These are phyloP conservation scores for Candida nanaspora DNA, from an alignment of 805 yeast species.

Conservation along the genomic window DNA sequence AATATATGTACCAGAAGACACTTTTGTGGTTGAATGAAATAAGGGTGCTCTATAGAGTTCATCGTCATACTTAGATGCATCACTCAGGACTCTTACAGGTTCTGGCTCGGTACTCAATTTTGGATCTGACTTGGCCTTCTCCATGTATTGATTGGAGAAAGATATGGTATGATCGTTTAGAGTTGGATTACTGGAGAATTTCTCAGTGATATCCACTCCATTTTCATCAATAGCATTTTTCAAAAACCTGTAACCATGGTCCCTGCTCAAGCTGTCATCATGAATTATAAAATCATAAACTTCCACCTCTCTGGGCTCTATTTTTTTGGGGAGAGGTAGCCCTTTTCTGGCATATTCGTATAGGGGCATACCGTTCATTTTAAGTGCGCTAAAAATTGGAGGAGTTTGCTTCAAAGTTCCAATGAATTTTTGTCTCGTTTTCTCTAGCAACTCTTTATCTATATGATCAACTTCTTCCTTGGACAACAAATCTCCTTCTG, in stretches of 20 bases:
- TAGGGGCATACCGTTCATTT: conserved; percentile 88
- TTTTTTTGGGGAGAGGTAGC: conserved; percentile 74
- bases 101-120: conserved; percentile 29
- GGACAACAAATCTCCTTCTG: conserved; percentile 74
- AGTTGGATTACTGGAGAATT: conserved; percentile 39
- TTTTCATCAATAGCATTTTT: conserved; percentile 38
- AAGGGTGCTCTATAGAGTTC: conserved; percentile 52
- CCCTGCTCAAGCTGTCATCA: conserved; percentile 43
- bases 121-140: conserved; percentile 31
- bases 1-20: conserved; percentile 93
- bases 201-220: conserved; percentile 35
- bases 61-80: conserved; percentile 26
- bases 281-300: conserved; percentile 48
- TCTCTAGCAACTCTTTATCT: conserved; percentile 41
- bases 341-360: conserved; percentile 93
- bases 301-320: conserved; percentile 66
- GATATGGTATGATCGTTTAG: conserved; percentile 56
- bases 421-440: conserved; percentile 54
- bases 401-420: conserved; percentile 87
- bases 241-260: conserved; percentile 47
- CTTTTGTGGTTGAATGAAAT: conserved; percentile 67
- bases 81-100: conserved; percentile 31
- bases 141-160: conserved; percentile 50
- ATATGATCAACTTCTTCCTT: conserved; percentile 51
- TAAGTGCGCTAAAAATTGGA: conserved; percentile 89